These are phyloP conservation scores for Jatropha curcas DNA, from an alignment of 345 rosid species.

Conservation along the genomic window DNA sequence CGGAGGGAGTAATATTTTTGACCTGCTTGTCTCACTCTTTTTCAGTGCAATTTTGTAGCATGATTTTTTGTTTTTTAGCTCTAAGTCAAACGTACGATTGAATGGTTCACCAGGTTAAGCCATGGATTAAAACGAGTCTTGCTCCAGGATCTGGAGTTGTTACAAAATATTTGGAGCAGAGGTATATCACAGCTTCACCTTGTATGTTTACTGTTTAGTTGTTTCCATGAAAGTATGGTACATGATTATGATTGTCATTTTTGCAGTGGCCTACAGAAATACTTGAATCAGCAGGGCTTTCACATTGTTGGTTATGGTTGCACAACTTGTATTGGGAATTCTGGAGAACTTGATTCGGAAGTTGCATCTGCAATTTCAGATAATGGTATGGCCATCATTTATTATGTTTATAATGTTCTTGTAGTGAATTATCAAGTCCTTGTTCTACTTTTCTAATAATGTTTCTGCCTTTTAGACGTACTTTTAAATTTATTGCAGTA, in stretches of 20 bases:
- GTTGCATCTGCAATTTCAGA: conserved; percentile 35
- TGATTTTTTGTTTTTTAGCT: not conserved
- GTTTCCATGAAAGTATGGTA: not conserved
- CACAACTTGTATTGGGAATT: conserved; percentile 40
- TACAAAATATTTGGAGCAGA: conserved; percentile 75
- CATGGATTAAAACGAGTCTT: conserved; percentile 98
- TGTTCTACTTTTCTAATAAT: too few relatives aligned
- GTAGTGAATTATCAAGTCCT: too few relatives aligned
- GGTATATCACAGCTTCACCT: conserved; percentile 38
- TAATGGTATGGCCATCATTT: conserved; percentile 21
- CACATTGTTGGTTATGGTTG: conserved; percentile 40
- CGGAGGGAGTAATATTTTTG: too few relatives aligned
- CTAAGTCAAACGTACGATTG: not conserved
- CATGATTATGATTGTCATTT: not conserved
- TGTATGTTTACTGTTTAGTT: not conserved
- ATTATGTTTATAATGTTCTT: not conserved
- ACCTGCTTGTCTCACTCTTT: not conserved
- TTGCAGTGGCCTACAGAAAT: conserved; percentile 62
- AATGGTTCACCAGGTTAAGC: conserved; percentile 66
- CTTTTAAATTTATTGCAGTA: not conserved
- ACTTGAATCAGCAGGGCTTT: conserved; percentile 32
- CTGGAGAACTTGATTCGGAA: conserved; percentile 29
- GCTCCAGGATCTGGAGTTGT: conserved; percentile 99
- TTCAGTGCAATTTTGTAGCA: not conserved
- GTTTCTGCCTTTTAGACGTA: not conserved